phyloP scores from a whole-genome alignment of 441 rosid genomes.

The Daphne laureola region DNA sequence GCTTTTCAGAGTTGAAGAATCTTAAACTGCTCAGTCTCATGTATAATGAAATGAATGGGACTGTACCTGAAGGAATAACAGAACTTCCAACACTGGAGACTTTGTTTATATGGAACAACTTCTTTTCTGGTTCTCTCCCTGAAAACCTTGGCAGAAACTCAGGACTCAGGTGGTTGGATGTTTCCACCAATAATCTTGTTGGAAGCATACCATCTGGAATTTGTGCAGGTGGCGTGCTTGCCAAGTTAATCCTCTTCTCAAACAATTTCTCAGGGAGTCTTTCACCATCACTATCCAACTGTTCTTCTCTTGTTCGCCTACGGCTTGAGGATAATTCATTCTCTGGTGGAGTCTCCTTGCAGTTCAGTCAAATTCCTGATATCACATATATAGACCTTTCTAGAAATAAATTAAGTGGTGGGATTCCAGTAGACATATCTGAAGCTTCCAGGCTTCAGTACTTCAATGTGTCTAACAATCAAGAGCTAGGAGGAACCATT shows the following conservation, averaged over 20 bases:
- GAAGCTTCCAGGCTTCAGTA: slow-evolving; percentile 55
- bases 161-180: slow-evolving; percentile 81
- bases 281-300: slow-evolving; percentile 55
- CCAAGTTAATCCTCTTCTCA: slow-evolving; percentile 76
- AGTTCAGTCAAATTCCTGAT: slow-evolving; percentile 48
- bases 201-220: slow-evolving; percentile 71
- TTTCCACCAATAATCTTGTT: slow-evolving; percentile 67
- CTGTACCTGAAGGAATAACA: slow-evolving; percentile 60
- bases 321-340: slow-evolving; percentile 81
- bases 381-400: slow-evolving; percentile 74
- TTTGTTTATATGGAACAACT: slow-evolving; percentile 80
- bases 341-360: slow-evolving; percentile 71
- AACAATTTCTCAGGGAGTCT: slow-evolving; percentile 61
- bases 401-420: slow-evolving; percentile 65
- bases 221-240: slow-evolving; percentile 60
- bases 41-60: slow-evolving; percentile 84
- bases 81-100: slow-evolving; percentile 77
- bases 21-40: slow-evolving; percentile 68
- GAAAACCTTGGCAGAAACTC: slow-evolving; percentile 58
- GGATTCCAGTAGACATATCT: slow-evolving; percentile 54
- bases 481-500: slow-evolving; percentile 52
- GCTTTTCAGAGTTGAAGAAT: slow-evolving; percentile 64
- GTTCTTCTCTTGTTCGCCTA: slow-evolving; percentile 76
- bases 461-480: slow-evolving; percentile 69
- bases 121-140: slow-evolving; percentile 79